A percentile compares a stretch with the other conserved stretches of the same genome.
phyloP scores from a whole-genome alignment of 1,139 yeast species.

The Saccharomyces hybrid region DNA sequence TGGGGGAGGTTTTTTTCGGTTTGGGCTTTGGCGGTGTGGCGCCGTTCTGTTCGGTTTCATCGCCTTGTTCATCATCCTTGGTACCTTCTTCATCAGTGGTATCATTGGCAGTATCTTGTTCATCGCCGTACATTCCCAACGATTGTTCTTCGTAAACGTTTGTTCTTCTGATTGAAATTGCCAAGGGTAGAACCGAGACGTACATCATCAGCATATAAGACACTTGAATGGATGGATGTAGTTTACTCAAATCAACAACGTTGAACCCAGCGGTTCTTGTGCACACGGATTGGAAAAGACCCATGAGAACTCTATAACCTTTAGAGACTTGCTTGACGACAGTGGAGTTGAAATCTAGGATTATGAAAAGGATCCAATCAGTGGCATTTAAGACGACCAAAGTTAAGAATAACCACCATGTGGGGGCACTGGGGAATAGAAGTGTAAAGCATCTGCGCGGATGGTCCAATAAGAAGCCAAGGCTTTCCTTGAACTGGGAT shows the following conservation, averaged over 20 bases:
- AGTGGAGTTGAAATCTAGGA: constrained; percentile 56
- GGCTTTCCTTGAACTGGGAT: constrained; percentile 59
- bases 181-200: constrained; percentile 88
- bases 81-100: constrained; percentile 35
- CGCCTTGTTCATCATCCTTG: constrained; percentile 24
- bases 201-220: constrained; percentile 96
- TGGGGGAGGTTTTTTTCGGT: constrained; percentile 22
- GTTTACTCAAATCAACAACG: constrained; percentile 53
- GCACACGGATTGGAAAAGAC: constrained; percentile 80
- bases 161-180: constrained; percentile 90
- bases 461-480: constrained; percentile 82
- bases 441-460: constrained; percentile 94
- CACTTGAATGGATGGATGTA: constrained; percentile 88
- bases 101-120: not conserved
- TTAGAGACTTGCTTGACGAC: constrained; percentile 44
- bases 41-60: constrained; percentile 1
- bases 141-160: constrained; percentile 97
- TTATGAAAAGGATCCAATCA: constrained; percentile 71
- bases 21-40: constrained; percentile 3
- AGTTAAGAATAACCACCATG: constrained; percentile 85
- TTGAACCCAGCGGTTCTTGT: constrained; percentile 91
- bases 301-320: constrained; percentile 67
- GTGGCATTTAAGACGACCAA: constrained; percentile 64
- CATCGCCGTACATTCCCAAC: constrained; percentile 57
- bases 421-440: constrained; percentile 81